Base-by-base conservation (phyloP, 257 asterid species). In the Primulina huaijiensis region DNA sequence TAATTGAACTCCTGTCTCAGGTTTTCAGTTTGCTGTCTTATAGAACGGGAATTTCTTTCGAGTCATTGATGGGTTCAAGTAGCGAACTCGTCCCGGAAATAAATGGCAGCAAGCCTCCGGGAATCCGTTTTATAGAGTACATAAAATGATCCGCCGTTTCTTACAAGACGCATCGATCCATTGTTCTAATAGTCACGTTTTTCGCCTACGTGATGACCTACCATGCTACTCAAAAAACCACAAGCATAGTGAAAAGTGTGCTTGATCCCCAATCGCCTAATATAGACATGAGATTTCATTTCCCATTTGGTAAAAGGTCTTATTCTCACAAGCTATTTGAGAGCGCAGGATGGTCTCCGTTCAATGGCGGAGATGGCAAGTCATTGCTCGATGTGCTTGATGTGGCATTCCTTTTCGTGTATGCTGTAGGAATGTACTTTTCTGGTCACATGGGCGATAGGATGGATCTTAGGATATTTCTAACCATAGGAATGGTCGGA, bases 201-300 rank as follows among this genome's bases (percentile, higher is more conserved):
- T 67, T 78, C 0, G 81, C 85, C 2, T 83, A 83, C 56, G 25
- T 23, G 25, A 37, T 81, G 20, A 61, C 72, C 4, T 83, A 77
- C 33, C 87, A 83, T 37, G 85, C 85, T 43, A 75, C 87, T 16
- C 56, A 85, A 61, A 83, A 83, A 77, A 83, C 87, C 11, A 80
- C 85, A 11, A 80, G 87, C 80, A 80, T 83, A 50, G 81, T 83
- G 20, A 83, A 83, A 77, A 81, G 80, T 58, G 85, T 85, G 7
- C 84, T 83, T 40, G 87, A 83, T 67, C 87, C 87, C 3, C 73
- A 74, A 9, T 59, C 83, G 16, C 72, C 72, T 43, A 40, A 55
- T 31, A 8, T 50, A 7, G 69, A 55, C 1, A 53, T 63, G 56
- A 65, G 57, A 37, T 11, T 5, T 17, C 53, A 1, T 65, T 27